A percentile compares a stretch with the other conserved stretches of the same genome.
phyloP scores from a whole-genome alignment of 2,329 filamentous ascomycete genomes.

The Trichoderma gracile region DNA sequence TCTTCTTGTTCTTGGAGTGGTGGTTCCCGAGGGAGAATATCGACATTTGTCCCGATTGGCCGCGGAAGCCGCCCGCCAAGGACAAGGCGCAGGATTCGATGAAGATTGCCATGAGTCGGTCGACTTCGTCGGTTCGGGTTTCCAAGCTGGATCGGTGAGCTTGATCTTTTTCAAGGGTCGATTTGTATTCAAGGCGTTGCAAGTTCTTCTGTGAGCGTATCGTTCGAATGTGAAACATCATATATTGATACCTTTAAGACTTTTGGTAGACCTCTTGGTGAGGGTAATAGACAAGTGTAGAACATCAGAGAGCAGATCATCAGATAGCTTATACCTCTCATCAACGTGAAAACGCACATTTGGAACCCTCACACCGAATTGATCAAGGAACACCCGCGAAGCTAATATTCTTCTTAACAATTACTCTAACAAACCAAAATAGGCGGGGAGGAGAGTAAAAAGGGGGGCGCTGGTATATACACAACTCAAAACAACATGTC shows the following conservation, averaged over 20 bases:
- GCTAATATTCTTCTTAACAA: not conserved
- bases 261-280: too few relatives aligned
- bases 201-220: too few relatives aligned
- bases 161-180: not conserved
- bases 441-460: not conserved
- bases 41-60: conserved; percentile 90
- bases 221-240: too few relatives aligned
- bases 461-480: conserved; percentile 7
- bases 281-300: too few relatives aligned
- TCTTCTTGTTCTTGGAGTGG: conserved; percentile 86
- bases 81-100: conserved; percentile 34
- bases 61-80: conserved; percentile 62
- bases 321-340: too few relatives aligned
- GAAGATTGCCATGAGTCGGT: conserved; percentile 37
- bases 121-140: conserved; percentile 38
- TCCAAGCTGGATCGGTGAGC: conserved; percentile 31
- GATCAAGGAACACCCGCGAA: not conserved
- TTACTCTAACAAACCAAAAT: conserved; percentile 9
- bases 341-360: not conserved
- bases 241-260: too few relatives aligned
- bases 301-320: too few relatives aligned
- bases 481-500: conserved; percentile 5
- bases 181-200: not conserved
- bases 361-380: too few relatives aligned
- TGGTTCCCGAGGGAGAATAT: conserved; percentile 82